Evolutionary conservation across 768 basidiomycete species (phyloP), one percentile per base, ranked within the genome.

Genomic region (Mycena galericulata): DNA sequence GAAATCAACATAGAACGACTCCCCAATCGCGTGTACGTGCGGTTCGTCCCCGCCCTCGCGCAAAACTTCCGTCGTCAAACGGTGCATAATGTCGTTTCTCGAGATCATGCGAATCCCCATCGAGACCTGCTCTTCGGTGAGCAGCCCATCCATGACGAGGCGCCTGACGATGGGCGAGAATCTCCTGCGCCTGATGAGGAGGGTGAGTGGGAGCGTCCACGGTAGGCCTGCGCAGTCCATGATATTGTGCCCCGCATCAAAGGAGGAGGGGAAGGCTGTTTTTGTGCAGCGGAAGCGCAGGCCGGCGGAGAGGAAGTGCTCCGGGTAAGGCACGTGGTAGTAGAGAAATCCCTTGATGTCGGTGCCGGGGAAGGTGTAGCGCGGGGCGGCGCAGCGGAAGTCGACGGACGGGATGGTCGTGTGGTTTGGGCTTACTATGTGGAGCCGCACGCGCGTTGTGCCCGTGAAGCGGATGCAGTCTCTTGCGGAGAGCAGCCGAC

Each of bases 311-410:
- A 65, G 56, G 22, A 59, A 50, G 2, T 36, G 47, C 1, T n/a
- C 7, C 4, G 64, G 56, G 36, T 58, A 51, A 11, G 64, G 49
- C 7, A 59, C 15, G 47, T 65, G 40, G 30, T 58, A 58, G 56
- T 65, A 65, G 0, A 65, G 15, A 30, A 51, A 65, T 9, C 64
- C 64, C 0, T 7, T 1, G 14, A 56, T 7, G 20, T 11, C 8
- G 0, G 36, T 20, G 45, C 18, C 29, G 3, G 26, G 20, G 26
- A 40, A 1, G 20, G 2, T 15, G 29, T 56, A 49, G n/a, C n/a
- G n/a, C n/a, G n/a, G n/a, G n/a, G n/a, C n/a, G n/a, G n/a, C n/a
- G n/a, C n/a, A n/a, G n/a, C n/a, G n/a, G n/a, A n/a, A n/a, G n/a
- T n/a, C n/a, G n/a, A n/a, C n/a, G n/a, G n/a, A n/a, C n/a, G n/a